Base-by-base conservation (phyloP, 2,329 filamentous ascomycete species). In the Fusarium austroafricanum region DNA sequence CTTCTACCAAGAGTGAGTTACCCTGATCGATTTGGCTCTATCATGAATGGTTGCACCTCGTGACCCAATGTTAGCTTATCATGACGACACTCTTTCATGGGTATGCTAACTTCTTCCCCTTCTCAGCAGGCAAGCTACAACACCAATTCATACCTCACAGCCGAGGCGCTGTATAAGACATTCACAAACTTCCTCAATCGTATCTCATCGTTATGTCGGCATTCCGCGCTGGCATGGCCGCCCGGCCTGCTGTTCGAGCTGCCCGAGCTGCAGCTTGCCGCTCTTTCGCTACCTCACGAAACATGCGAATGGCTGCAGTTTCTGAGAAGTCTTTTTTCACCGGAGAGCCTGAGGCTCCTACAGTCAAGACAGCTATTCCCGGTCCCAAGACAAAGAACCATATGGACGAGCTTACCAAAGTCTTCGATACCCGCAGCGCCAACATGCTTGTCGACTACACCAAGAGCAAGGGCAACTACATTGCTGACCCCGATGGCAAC, bases 371-470 rank as follows among this genome's bases (percentile, higher is more conserved):
- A 23, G 79, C 81, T 44, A 91, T 97, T 58, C 93, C 93, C 1
- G 93, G 93, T 1, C 93, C 93, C 37, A 86, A 90, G 82, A 89
- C 90, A 79, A 85, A 89, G 82, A 86, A 88, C 72, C 86, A 87
- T 50, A 89, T 92, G 67, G 83, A 88, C 65, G 87, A 93, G 77
- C 86, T 97, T 66, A 83, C 91, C 80, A 83, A 89, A 75, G 91
- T 96, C 61, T 96, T 96, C 75, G 93, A 97, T 79, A 95, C 92
- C 7, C 87, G 93, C 65, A 93, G 90, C 80, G 81, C 95, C 82
- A 96, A 96, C 83, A 92, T 94, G 89, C 83, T 94, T 74, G 86
- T 86, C 63, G 90, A 94, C 79, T 95, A 93, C 80, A 84, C 85
- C 69, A 87, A 89, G 80, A 92, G 90, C 73, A 81, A 84, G 61